phyloP scores from a whole-genome alignment of 495 filamentous ascomycete genomes.

The Talaromyces nanjingensis region DNA sequence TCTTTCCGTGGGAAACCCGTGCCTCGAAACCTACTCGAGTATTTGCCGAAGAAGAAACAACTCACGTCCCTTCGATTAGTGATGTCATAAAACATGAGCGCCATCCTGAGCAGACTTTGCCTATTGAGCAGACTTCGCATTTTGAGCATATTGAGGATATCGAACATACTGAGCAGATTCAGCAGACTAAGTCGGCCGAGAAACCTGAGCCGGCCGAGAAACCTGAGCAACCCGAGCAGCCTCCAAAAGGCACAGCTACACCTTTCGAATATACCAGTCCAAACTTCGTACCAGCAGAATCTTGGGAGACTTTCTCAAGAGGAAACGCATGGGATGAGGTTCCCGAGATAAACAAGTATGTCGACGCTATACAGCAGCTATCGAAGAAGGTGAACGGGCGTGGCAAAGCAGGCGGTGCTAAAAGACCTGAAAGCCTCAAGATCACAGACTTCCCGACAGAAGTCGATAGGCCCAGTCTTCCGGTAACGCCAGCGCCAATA shows the following conservation, averaged over 20 bases:
- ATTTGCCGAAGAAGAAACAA: constrained; percentile 50
- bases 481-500: constrained; percentile 80
- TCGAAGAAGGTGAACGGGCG: constrained; percentile 44
- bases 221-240: not conserved
- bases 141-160: not conserved
- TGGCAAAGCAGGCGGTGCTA: constrained; percentile 12
- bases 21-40: constrained; percentile 62
- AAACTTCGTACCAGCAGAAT: constrained; percentile 22
- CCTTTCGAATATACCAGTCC: not conserved
- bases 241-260: not conserved
- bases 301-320: constrained; percentile 58
- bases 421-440: constrained; percentile 47
- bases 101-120: not conserved
- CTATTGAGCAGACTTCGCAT: not conserved
- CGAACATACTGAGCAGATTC: not conserved
- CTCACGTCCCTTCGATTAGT: constrained; percentile 15
- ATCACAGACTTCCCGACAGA: constrained; percentile 84
- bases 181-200: not conserved
- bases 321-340: constrained; percentile 86
- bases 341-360: constrained; percentile 74
- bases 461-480: constrained; percentile 78
- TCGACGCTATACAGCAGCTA: constrained; percentile 57
- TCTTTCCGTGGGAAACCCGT: constrained; percentile 82
- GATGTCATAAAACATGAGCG: not conserved
- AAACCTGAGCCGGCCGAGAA: not conserved